Percentiles rank a stretch among this genome's conserved stretches.
phyloP scores from a whole-genome alignment of 1,139 yeast species.

The Hemisphaericaspora xylofermentans region DNA sequence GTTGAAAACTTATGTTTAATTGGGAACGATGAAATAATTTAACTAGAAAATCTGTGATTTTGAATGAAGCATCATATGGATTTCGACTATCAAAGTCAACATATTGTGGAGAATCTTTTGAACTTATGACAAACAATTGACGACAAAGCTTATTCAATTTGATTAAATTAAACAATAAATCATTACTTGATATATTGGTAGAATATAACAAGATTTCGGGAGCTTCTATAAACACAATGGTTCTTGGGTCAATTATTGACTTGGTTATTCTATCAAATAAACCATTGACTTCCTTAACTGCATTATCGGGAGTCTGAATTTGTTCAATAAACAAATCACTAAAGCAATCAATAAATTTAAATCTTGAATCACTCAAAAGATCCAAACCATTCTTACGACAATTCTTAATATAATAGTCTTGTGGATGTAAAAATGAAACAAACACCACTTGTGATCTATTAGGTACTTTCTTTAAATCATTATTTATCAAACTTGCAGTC shows the following conservation, averaged over 20 bases:
- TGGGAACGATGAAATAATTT: constrained; percentile 52
- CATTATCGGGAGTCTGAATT: constrained; percentile 24
- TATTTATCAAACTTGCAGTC: constrained; percentile 37
- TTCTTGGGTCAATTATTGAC: constrained; percentile 18
- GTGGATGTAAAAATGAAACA: constrained; percentile 45
- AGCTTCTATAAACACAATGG: constrained; percentile 42
- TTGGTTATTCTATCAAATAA: constrained; percentile 25
- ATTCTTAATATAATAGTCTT: constrained; percentile 33
- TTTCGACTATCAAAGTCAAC: constrained; percentile 30
- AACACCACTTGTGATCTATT: constrained; percentile 34
- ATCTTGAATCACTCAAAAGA: constrained; percentile 24
- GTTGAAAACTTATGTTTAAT: constrained; percentile 54
- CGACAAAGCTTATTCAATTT: constrained; percentile 34
- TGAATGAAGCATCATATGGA: constrained; percentile 33
- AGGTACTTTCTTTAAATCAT: constrained; percentile 26
- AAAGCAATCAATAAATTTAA: constrained; percentile 47
- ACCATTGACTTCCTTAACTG: constrained; percentile 16
- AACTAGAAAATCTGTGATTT: constrained; percentile 45
- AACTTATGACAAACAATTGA: constrained; percentile 33
- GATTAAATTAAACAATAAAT: constrained; percentile 34
- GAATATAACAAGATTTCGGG: constrained; percentile 52
- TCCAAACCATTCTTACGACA: constrained; percentile 49
- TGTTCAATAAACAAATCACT: constrained; percentile 36
- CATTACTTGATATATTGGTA: constrained; percentile 32
- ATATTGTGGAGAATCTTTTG: constrained; percentile 41